Conservation (phyloP, 345 rosid genomes). For the Salix udensis region DNA sequence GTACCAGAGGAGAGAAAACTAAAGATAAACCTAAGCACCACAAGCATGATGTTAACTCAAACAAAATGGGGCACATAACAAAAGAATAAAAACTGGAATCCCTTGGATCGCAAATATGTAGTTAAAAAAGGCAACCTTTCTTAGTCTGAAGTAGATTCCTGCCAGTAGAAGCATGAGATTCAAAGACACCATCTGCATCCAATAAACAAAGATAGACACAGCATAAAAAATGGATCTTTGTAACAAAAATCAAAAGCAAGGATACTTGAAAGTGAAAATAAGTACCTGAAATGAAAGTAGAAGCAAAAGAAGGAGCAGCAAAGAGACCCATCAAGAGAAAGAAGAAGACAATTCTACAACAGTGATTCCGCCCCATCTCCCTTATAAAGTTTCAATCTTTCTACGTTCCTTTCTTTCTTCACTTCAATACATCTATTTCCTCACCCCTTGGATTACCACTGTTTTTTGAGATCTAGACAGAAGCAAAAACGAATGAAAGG, state of each 20-base stretch:
- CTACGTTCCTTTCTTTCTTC: not conserved
- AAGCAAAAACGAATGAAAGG: not conserved
- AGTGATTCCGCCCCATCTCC: constrained; percentile 23
- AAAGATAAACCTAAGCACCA: too few species aligned
- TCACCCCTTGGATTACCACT: not conserved
- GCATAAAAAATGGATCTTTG: not conserved
- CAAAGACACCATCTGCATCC: constrained; percentile 44
- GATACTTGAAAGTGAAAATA: not conserved
- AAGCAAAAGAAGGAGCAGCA: constrained; percentile 30
- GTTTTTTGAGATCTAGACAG: not conserved
- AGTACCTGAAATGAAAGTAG: constrained; percentile 44
- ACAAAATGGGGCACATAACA: too few species aligned
- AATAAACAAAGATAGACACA: constrained; percentile 7
- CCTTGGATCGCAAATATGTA: constrained; percentile 5
- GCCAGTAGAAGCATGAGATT: constrained; percentile 36
- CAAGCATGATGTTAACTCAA: too few species aligned
- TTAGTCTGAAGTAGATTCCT: constrained; percentile 63
- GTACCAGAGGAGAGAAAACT: not conserved
- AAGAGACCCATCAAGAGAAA: constrained; percentile 28
- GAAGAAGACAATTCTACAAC: constrained; percentile 22
- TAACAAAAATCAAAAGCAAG: not conserved
- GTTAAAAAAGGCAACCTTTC: constrained; percentile 41
- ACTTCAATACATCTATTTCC: not conserved
- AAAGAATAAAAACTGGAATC: not conserved
- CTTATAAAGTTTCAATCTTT: not conserved